These are phyloP conservation scores for Leishmania tarentolae DNA, from an alignment of 208 protist species.

Conservation along the genomic window DNA sequence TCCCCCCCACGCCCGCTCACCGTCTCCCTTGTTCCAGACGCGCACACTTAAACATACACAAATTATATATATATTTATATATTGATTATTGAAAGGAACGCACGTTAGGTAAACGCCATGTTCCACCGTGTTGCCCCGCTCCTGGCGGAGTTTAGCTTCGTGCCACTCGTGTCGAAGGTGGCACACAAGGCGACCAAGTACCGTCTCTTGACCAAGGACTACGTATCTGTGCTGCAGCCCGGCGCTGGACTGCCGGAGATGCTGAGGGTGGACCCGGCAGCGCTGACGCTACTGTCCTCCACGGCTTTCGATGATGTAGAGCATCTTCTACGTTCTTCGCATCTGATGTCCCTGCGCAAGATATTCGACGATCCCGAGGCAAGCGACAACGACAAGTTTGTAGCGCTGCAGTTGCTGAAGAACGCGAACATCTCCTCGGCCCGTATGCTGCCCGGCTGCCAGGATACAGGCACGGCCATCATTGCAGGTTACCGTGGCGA, in stretches of 20 bases:
- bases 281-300: slow-evolving; percentile 82
- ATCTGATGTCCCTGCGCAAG: slow-evolving; percentile 91
- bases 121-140: slow-evolving; percentile 48
- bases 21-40: background rate
- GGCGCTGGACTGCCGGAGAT: slow-evolving; percentile 63
- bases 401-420: slow-evolving; percentile 97
- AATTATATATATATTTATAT: no score
- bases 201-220: slow-evolving; percentile 86
- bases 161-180: slow-evolving; percentile 75
- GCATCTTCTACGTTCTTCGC: slow-evolving; percentile 93
- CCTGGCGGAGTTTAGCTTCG: slow-evolving; percentile 70
- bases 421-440: slow-evolving; percentile 96
- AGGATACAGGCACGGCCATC: slow-evolving; percentile 98
- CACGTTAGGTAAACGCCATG: slow-evolving; percentile 26
- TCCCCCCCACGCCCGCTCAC: background rate
- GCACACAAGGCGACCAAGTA: slow-evolving; percentile 69
- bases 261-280: slow-evolving; percentile 90
- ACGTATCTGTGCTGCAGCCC: slow-evolving; percentile 77
- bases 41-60: background rate
- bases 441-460: slow-evolving; percentile 92
- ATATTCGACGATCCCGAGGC: slow-evolving; percentile 97
- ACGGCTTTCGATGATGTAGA: slow-evolving; percentile 94
- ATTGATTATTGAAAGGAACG: background rate
- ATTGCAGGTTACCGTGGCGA: slow-evolving; percentile 95
- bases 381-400: slow-evolving; percentile 96